Base-by-base conservation (phyloP, 2,329 filamentous ascomycete species). In the Penicillium sp. region DNA sequence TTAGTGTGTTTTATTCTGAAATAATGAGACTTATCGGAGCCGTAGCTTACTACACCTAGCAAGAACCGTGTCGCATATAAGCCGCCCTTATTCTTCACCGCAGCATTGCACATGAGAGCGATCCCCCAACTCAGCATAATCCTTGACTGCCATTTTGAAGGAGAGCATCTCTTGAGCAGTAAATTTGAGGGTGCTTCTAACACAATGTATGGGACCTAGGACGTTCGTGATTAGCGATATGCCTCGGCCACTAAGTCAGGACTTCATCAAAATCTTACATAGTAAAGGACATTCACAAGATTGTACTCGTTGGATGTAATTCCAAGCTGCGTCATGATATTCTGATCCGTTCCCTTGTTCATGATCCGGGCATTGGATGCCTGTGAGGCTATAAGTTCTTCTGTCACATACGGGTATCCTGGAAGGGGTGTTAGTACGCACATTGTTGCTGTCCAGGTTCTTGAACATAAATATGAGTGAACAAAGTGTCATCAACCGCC, bases 401-500 rank as follows among this genome's bases (percentile, higher is more conserved):
- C 6, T 29, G 12, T 37, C 23, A 8, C 41, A 42, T 23, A 12
- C 10, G 15, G 8, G 5, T 19, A 46, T 29, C 17, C 3, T 29
- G n/a, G 41, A 17, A 27, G 4, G 15, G 8, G 37, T 41, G 42
- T 10, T 6, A 2, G 25, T 29, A 51, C 63, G 3, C 50, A 73
- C 69, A 61, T 73, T 71, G 31, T 64, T 63, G 9, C 65, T 66
- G 56, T 75, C 74, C 23, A 73, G 38, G 25, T 67, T 74, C 43
- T 72, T 70, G 19, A 69, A 57, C 43, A 70, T 58, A 40, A 67
- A 73, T 47, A 74, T 67, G 15, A 75, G 54, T 27, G 72, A 66
- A 37, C 73, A 77, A 29, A 79, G 61, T 0, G 75, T 72, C 73
- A 80, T 77, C 2, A 80, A 65, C 41, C 73, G 75, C 75, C 71